Evolutionary conservation across 2,329 filamentous ascomycete species (phyloP).

Genomic region (Basipetospora chlamydospora): DNA sequence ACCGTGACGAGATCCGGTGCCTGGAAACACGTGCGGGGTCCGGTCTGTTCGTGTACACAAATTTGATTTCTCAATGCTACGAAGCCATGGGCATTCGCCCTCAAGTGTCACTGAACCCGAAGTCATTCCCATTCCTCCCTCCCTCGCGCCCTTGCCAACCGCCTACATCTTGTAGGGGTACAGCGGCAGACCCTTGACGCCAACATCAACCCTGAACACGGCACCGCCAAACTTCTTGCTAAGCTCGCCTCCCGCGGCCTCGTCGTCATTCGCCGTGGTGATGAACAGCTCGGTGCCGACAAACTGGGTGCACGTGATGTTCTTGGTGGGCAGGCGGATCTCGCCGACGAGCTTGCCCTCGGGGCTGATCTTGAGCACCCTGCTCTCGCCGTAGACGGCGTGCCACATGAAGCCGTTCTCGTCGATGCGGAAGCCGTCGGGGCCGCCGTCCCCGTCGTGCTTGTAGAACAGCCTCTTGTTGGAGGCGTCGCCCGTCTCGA

Average conservation of each 20-base stretch:
- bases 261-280: conserved; percentile 57
- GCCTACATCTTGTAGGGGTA: conserved; percentile 48
- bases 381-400: conserved; percentile 64
- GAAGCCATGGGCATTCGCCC: no score
- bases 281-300: conserved; percentile 63
- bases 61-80: no score
- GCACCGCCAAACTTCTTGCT: conserved; percentile 50
- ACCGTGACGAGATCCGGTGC: no score
- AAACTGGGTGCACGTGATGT: conserved; percentile 71
- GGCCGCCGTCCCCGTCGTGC: conserved; percentile 45
- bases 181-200: conserved; percentile 47
- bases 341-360: conserved; percentile 58
- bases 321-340: conserved; percentile 60
- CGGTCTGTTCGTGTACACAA: no score
- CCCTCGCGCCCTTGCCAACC: no score
- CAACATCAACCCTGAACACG: conserved; percentile 65
- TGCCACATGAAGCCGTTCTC: conserved; percentile 79
- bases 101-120: no score
- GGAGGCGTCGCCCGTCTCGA: conserved; percentile 45
- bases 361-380: conserved; percentile 60
- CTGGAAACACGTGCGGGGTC: no score
- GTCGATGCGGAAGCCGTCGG: conserved; percentile 78
- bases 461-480: conserved; percentile 61
- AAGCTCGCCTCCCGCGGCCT: conserved; percentile 46
- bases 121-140: no score